A percentile compares a stretch with the other conserved stretches of the same genome.
Evolutionary conservation across 208 protist genomes (phyloP).

Genomic region (Trypanosoma rangeli): DNA sequence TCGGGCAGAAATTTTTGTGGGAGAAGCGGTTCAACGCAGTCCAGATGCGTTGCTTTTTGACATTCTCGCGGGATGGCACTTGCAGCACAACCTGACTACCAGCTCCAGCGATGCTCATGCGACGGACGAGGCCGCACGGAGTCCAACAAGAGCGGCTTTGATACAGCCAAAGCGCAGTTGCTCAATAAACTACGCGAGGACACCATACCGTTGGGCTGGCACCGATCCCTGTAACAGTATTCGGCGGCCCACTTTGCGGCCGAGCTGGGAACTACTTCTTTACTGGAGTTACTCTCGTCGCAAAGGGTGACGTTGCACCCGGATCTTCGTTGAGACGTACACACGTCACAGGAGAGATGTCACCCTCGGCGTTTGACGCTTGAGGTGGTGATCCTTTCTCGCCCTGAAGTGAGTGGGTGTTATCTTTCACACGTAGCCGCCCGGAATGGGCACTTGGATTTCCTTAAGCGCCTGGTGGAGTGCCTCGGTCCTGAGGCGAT

Average conservation of each 20-base stretch:
- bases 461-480: slow-evolving; percentile 27
- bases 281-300: slow-evolving; percentile 28
- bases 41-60: slow-evolving; percentile 39
- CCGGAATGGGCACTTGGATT: slow-evolving; percentile 27
- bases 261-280: slow-evolving; percentile 38
- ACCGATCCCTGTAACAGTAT: slow-evolving; percentile 27
- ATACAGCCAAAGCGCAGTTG: slow-evolving; percentile 38
- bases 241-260: slow-evolving; percentile 53
- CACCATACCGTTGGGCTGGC: background rate
- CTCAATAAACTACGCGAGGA: slow-evolving; percentile 50
- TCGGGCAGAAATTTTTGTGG: slow-evolving; percentile 11
- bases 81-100: background rate
- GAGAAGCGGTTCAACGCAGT: slow-evolving; percentile 12
- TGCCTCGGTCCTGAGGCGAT: slow-evolving; percentile 31
- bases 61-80: slow-evolving; percentile 23
- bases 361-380: slow-evolving; percentile 17
- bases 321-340: background rate
- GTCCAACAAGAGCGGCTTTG: slow-evolving; percentile 1
- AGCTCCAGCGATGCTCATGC: background rate
- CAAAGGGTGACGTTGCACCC: slow-evolving; percentile 14
- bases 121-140: background rate
- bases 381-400: slow-evolving; percentile 32
- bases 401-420: slow-evolving; percentile 33
- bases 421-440: slow-evolving; percentile 46
- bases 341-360: background rate